phyloP scores from a whole-genome alignment of 1,284 basidiomycete genomes.

The Neonothopanus nambi region DNA sequence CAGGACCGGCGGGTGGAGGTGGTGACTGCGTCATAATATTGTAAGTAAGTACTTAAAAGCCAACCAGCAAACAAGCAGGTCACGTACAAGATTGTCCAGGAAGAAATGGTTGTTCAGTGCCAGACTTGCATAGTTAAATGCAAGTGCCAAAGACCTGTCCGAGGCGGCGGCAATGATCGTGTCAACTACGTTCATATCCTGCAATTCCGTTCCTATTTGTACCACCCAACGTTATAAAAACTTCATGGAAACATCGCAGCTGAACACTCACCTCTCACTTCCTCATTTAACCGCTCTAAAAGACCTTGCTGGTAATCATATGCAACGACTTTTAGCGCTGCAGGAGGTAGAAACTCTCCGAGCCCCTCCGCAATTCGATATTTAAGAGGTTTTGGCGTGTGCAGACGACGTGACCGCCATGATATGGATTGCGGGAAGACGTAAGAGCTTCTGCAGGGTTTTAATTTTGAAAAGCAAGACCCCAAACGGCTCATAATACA shows the following conservation, averaged over 20 bases:
- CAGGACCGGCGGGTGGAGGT: conserved; percentile 35
- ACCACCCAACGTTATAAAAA: conserved; percentile 1
- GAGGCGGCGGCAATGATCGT: conserved; percentile 74
- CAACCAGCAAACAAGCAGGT: conserved; percentile 4
- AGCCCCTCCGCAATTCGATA: conserved; percentile 72
- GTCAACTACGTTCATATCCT: conserved; percentile 66
- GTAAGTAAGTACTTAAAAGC: conserved; percentile 11
- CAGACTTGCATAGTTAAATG: conserved; percentile 91
- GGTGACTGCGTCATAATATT: conserved; percentile 44
- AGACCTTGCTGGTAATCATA: conserved; percentile 84
- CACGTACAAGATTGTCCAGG: conserved; percentile 78
- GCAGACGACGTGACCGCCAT: conserved; percentile 33
- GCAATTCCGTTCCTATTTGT: conserved; percentile 55
- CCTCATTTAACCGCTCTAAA: conserved; percentile 71
- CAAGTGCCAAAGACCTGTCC: conserved; percentile 63
- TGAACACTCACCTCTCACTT: conserved; percentile 63
- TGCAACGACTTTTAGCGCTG: conserved; percentile 65
- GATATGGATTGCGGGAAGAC: too few species aligned
- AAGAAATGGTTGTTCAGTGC: conserved; percentile 98
- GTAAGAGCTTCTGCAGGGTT: too few species aligned
- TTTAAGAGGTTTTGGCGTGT: conserved; percentile 56
- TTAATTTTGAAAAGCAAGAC: neutral
- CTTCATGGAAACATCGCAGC: neutral
- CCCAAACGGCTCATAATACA: neutral
- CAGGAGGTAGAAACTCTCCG: conserved; percentile 71